Conservation (phyloP, 2,329 filamentous ascomycete genomes). For the Geosmithia morbida region DNA sequence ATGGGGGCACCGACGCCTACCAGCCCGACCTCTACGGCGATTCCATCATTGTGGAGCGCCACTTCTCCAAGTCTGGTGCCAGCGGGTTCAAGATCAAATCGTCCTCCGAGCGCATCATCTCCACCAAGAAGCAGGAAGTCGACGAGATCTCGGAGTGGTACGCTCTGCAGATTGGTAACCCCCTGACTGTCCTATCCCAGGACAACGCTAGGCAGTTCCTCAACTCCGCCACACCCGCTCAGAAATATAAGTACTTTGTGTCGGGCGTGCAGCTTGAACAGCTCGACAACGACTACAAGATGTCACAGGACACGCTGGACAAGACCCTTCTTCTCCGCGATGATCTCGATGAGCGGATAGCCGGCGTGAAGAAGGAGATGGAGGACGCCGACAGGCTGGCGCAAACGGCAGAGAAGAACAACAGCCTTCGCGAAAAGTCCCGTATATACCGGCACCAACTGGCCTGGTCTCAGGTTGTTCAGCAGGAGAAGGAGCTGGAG, state of each 20-base stretch:
- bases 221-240: slow-evolving; percentile 62
- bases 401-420: slow-evolving; percentile 50
- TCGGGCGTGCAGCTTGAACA: slow-evolving; percentile 89
- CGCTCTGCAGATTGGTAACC: slow-evolving; percentile 88
- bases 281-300: slow-evolving; percentile 77
- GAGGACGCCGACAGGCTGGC: slow-evolving; percentile 50
- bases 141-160: slow-evolving; percentile 92
- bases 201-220: slow-evolving; percentile 91
- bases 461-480: slow-evolving; percentile 77
- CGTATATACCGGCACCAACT: slow-evolving; percentile 49
- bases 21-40: slow-evolving; percentile 70
- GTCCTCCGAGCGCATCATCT: slow-evolving; percentile 53
- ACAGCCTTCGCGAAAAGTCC: slow-evolving; percentile 46
- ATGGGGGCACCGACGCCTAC: slow-evolving; percentile 73
- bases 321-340: slow-evolving; percentile 30
- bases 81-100: slow-evolving; percentile 84
- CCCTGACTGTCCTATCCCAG: slow-evolving; percentile 88
- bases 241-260: slow-evolving; percentile 95
- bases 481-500: slow-evolving; percentile 47
- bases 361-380: slow-evolving; percentile 22
- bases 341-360: slow-evolving; percentile 18
- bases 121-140: slow-evolving; percentile 71
- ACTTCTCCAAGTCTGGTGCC: slow-evolving; percentile 61
- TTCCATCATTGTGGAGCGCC: slow-evolving; percentile 78
- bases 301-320: slow-evolving; percentile 69